Conservation (phyloP, 2,329 filamentous ascomycete species). For the Chalaropsis ovoidea region DNA sequence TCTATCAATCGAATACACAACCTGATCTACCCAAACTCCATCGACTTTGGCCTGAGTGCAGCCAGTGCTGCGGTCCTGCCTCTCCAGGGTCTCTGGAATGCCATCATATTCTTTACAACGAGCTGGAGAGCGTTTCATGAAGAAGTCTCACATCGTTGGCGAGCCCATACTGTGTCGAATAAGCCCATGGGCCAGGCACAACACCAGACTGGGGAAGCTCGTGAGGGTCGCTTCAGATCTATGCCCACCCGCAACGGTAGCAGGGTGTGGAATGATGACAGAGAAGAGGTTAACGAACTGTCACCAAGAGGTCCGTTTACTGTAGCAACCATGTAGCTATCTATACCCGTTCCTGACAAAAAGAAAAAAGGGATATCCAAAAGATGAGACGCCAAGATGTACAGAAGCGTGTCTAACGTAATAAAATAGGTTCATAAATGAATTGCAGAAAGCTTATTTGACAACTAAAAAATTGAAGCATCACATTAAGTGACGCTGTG, state of each 20-base stretch:
- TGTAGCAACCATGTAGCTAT: not conserved
- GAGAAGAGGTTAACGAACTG: not conserved
- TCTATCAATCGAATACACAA: constrained; percentile 66
- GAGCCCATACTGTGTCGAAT: not conserved
- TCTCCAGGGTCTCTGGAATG: constrained; percentile 72
- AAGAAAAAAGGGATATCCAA: not conserved
- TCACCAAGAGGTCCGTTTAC: not conserved
- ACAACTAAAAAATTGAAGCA: not conserved
- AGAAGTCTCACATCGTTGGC: constrained; percentile 2
- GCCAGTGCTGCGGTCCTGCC: constrained; percentile 62
- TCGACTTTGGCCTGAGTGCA: constrained; percentile 56
- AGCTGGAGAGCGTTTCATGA: constrained; percentile 39
- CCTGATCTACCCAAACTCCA: constrained; percentile 44
- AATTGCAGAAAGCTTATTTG: not conserved
- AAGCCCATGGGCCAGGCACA: not conserved
- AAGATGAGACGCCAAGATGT: not conserved
- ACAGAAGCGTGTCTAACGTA: not conserved
- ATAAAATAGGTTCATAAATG: too few relatives aligned
- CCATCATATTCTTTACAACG: constrained; percentile 63
- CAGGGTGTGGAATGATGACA: constrained; percentile 14
- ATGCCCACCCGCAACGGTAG: constrained; percentile 1
- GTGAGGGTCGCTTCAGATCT: not conserved
- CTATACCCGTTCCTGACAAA: not conserved
- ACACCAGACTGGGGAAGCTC: not conserved
- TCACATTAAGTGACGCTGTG: not conserved